Evolutionary conservation across 805 yeast genomes (phyloP).

Genomic region (Ogataea dorogensis): DNA sequence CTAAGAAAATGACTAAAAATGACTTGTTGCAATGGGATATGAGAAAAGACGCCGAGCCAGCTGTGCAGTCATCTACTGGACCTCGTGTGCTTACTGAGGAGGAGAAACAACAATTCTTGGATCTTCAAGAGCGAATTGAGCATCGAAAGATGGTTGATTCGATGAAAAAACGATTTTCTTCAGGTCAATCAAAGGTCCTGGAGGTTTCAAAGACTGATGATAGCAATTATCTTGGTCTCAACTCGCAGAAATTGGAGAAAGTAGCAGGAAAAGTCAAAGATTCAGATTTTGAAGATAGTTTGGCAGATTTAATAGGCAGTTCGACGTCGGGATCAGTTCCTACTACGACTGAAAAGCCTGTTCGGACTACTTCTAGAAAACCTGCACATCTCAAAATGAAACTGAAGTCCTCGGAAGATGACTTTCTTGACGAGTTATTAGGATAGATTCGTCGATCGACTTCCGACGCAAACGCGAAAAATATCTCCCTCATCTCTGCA

Average conservation of each 20-base stretch:
- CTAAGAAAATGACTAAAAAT: conserved; percentile 12
- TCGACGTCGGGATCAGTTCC: not conserved
- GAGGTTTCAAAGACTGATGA: conserved; percentile 16
- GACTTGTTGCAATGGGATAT: conserved; percentile 19
- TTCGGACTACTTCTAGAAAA: not conserved
- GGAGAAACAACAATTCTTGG: conserved; percentile 23
- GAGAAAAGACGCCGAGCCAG: not conserved
- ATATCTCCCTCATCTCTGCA: not conserved
- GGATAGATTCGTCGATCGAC: conserved; percentile 12
- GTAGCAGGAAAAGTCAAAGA: conserved; percentile 3
- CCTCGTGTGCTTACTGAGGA: conserved; percentile 17
- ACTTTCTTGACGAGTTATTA: conserved; percentile 21
- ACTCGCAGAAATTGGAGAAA: conserved; percentile 14
- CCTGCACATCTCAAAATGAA: not conserved
- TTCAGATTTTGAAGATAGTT: conserved; percentile 19
- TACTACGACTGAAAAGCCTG: not conserved
- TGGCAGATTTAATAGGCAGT: conserved; percentile 22
- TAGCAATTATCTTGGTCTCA: conserved; percentile 18
- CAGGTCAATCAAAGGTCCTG: conserved; percentile 13
- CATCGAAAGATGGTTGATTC: conserved; percentile 20
- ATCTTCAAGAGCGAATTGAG: conserved; percentile 23
- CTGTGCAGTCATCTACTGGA: not conserved
- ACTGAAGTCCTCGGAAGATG: conserved; percentile 14
- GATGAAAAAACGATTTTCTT: conserved; percentile 15
- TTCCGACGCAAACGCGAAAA: conserved; percentile 7